Conservation (phyloP, 345 rosid species). For the Euphorbia peplus region DNA sequence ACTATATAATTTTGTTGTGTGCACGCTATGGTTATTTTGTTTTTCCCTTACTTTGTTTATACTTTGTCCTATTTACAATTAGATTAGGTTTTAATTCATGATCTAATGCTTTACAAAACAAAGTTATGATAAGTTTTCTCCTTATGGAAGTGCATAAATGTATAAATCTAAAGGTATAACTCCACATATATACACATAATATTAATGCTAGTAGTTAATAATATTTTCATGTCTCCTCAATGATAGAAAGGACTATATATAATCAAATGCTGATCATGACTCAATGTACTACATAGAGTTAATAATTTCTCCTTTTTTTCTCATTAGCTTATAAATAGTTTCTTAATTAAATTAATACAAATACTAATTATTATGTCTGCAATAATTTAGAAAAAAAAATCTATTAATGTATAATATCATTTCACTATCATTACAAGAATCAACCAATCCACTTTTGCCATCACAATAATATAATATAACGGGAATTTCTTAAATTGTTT, state of each 20-base stretch:
- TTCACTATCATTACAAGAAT: not conserved
- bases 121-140: not conserved
- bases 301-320: not conserved
- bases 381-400: not conserved
- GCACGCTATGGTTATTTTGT: too few species aligned
- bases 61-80: too few species aligned
- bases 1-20: too few species aligned
- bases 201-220: too few species aligned
- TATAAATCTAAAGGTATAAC: not conserved
- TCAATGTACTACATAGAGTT: not conserved
- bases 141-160: not conserved
- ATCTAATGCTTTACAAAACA: too few species aligned
- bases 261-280: not conserved
- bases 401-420: not conserved
- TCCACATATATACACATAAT: not conserved
- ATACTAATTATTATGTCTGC: not conserved
- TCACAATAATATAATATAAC: not conserved
- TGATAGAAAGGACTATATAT: not conserved
- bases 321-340: not conserved
- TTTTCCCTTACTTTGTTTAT: too few species aligned
- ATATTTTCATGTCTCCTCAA: not conserved
- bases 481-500: not conserved
- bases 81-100: too few species aligned
- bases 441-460: slow-evolving; percentile 4
- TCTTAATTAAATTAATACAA: not conserved